phyloP scores from a whole-genome alignment of 176 grass and related monocot genomes.

The Panicum miliaceum region DNA sequence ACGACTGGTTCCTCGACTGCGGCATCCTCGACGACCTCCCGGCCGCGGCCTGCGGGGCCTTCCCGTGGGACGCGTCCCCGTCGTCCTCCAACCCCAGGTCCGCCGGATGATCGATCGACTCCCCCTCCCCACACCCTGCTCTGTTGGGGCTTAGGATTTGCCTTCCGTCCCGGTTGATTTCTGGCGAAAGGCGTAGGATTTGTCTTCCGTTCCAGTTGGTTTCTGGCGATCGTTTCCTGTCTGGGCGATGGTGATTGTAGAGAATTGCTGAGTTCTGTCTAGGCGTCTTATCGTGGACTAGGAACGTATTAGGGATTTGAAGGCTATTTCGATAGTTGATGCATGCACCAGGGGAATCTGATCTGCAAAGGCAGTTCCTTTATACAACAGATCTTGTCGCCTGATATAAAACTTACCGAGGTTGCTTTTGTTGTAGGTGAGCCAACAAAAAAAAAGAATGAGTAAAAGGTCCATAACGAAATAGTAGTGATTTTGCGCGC shows the following conservation, averaged over 20 bases:
- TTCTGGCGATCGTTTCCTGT: background rate
- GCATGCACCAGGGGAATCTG: background rate
- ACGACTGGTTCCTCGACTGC: conserved; percentile 65
- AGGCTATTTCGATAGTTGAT: background rate
- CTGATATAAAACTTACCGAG: background rate
- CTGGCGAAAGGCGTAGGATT: too few relatives aligned
- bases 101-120: background rate
- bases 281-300: background rate
- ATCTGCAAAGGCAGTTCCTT: conserved; percentile 12
- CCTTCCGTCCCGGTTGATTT: background rate
- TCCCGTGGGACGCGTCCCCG: conserved; percentile 54
- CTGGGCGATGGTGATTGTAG: background rate
- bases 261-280: background rate
- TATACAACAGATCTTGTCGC: conserved; percentile 13
- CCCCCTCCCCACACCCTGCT: background rate
- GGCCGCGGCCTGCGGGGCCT: conserved; percentile 45
- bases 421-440: conserved; percentile 3
- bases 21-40: conserved; percentile 64
- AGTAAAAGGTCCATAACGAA: background rate
- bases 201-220: too few relatives aligned
- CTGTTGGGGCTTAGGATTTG: background rate
- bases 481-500: background rate
- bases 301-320: background rate
- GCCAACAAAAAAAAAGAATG: background rate
- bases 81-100: conserved; percentile 60